These are phyloP conservation scores for Heliophila coronopifolia DNA, from an alignment of 441 rosid genomes.

Conservation along the genomic window DNA sequence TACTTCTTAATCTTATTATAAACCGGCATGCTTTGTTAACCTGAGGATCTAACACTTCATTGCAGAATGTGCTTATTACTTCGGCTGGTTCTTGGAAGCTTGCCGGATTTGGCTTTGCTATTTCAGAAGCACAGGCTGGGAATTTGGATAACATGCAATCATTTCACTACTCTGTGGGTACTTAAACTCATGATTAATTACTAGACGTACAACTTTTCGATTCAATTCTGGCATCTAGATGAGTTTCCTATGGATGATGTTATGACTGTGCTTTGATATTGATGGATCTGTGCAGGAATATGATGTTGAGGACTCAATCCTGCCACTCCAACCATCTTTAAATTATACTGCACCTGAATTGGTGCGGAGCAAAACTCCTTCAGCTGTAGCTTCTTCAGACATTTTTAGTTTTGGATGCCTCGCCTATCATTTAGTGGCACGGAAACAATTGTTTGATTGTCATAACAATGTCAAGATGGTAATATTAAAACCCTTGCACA, in stretches of 20 bases:
- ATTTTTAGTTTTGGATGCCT: conserved; percentile 91
- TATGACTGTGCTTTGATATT: conserved; percentile 6
- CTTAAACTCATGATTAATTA: conserved; percentile 8
- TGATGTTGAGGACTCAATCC: conserved; percentile 82
- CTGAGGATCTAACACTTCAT: conserved; percentile 4
- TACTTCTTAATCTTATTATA: not conserved
- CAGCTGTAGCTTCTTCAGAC: conserved; percentile 67
- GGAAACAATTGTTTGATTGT: conserved; percentile 83
- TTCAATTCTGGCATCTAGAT: conserved; percentile 1
- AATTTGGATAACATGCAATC: conserved; percentile 53
- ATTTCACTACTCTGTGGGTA: conserved; percentile 84
- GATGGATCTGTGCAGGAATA: conserved; percentile 57
- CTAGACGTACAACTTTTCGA: not conserved
- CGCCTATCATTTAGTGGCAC: conserved; percentile 77
- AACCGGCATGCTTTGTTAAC: not conserved
- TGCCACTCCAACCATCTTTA: conserved; percentile 87
- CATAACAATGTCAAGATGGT: conserved; percentile 97
- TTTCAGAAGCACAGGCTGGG: conserved; percentile 55
- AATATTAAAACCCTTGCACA: conserved; percentile 15
- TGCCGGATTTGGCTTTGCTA: conserved; percentile 87
- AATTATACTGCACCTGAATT: conserved; percentile 96
- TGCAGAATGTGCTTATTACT: conserved; percentile 82
- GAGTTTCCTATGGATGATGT: not conserved
- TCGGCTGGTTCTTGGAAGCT: conserved; percentile 96
- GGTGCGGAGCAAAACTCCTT: conserved; percentile 60